A percentile compares a stretch with the other conserved stretches of the same genome.
Evolutionary conservation across 2,329 filamentous ascomycete species (phyloP).

Genomic region (Xylaria sp.): DNA sequence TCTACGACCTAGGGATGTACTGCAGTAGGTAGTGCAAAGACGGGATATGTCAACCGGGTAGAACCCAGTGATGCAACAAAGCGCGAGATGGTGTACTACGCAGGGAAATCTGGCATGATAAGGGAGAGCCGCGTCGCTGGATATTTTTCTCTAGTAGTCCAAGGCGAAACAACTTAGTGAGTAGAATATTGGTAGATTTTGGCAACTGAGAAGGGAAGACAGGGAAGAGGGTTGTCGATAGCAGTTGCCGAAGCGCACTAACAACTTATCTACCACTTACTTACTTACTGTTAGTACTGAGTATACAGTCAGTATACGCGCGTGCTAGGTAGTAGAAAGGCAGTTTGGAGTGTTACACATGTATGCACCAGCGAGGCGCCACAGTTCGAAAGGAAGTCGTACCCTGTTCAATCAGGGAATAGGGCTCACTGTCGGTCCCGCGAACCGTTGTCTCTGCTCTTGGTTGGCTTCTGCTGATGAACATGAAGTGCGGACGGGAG

Average conservation of each 20-base stretch:
- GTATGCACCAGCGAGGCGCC: conserved; percentile 23
- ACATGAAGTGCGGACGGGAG: not conserved
- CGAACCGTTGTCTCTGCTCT: conserved; percentile 16
- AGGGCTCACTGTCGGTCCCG: conserved; percentile 26
- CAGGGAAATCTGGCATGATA: not conserved
- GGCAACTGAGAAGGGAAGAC: not conserved
- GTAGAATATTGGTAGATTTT: not conserved
- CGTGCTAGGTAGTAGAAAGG: not conserved
- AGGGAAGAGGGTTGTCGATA: not conserved
- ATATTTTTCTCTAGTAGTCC: not conserved
- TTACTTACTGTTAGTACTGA: too few relatives aligned
- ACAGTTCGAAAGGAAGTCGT: conserved; percentile 13
- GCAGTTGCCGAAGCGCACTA: not conserved
- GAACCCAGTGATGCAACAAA: conserved; percentile 18
- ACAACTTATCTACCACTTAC: conserved; percentile 6
- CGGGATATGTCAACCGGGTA: conserved; percentile 7
- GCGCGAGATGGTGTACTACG: conserved; percentile 3
- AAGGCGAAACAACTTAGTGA: not conserved
- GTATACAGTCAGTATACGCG: not conserved
- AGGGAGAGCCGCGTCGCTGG: not conserved
- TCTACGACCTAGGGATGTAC: not conserved
- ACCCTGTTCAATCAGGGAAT: conserved; percentile 20
- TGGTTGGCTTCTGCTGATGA: not conserved
- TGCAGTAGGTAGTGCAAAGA: not conserved
- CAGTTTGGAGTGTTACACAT: conserved; percentile 21